Evolutionary conservation across 331 rosid genomes (phyloP).

Genomic region (Malus hybrid): DNA sequence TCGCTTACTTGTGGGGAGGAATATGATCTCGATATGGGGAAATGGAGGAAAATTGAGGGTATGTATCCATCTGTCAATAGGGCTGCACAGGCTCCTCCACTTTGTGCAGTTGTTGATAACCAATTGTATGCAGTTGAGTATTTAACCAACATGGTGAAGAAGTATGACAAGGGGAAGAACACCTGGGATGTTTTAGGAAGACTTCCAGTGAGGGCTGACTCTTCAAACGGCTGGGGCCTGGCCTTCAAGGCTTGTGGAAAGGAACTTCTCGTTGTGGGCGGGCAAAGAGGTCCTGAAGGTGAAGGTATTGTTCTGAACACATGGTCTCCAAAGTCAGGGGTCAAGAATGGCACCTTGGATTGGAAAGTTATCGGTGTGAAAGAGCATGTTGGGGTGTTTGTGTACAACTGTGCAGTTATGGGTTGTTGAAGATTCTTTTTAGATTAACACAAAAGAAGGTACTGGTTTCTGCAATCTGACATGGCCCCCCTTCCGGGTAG

Average conservation of each 20-base stretch:
- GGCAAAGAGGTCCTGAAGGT: conserved; percentile 95
- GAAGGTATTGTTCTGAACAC: conserved; percentile 78
- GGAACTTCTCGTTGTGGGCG: conserved; percentile 83
- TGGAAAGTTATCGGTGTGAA: conserved; percentile 84
- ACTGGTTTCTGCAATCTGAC: conserved; percentile 51
- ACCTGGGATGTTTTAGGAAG: conserved; percentile 81
- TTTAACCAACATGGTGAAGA: conserved; percentile 85
- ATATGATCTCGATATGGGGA: conserved; percentile 58
- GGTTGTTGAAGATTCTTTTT: conserved; percentile 66
- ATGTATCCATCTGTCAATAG: conserved; percentile 78
- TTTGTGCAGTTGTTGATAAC: conserved; percentile 88
- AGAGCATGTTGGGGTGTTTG: conserved; percentile 87
- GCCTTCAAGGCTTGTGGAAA: conserved; percentile 99
- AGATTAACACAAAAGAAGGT: conserved; percentile 46
- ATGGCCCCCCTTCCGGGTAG: conserved; percentile 36
- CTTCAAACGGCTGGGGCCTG: conserved; percentile 92
- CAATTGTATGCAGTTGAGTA: conserved; percentile 79
- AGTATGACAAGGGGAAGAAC: conserved; percentile 70
- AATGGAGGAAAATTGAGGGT: conserved; percentile 74
- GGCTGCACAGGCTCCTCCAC: conserved; percentile 96
- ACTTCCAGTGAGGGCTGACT: conserved; percentile 90
- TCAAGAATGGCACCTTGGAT: conserved; percentile 63
- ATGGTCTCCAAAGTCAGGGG: conserved; percentile 70
- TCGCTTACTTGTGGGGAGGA: conserved; percentile 93
- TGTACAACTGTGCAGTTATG: conserved; percentile 97